These are phyloP conservation scores for Aquilaria yunnanensis DNA, from an alignment of 345 rosid species.

Conservation along the genomic window DNA sequence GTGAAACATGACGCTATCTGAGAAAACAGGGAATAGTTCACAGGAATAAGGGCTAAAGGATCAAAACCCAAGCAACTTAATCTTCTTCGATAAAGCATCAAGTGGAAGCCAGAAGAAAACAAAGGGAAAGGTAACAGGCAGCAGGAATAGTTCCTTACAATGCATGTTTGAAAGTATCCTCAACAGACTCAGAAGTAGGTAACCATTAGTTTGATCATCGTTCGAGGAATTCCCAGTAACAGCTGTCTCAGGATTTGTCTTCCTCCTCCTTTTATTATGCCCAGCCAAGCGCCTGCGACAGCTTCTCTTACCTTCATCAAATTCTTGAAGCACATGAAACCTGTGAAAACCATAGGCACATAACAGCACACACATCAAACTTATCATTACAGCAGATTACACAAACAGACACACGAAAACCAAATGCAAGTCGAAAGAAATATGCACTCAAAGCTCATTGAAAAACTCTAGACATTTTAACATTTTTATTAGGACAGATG, in stretches of 20 bases:
- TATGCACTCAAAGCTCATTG: not conserved
- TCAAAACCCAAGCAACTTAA: not conserved
- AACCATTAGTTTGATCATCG: slow-evolving; percentile 78
- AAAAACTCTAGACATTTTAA: no score
- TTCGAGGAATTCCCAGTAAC: slow-evolving; percentile 45
- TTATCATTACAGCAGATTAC: not conserved
- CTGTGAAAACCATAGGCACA: slow-evolving; percentile 29
- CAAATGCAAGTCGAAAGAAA: not conserved
- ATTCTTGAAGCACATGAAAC: slow-evolving; percentile 96
- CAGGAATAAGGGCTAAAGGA: not conserved
- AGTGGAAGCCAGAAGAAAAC: not conserved
- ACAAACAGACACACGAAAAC: not conserved
- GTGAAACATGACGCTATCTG: no score
- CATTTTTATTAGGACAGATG: no score
- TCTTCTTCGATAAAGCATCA: not conserved
- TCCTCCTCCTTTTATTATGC: slow-evolving; percentile 94
- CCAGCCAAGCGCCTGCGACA: slow-evolving; percentile 99
- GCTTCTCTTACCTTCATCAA: slow-evolving; percentile 99
- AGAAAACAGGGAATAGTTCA: slow-evolving; percentile 1
- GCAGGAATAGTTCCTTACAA: slow-evolving; percentile 38
- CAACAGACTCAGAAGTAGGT: slow-evolving; percentile 72
- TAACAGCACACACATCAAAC: slow-evolving; percentile 1
- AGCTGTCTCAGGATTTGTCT: slow-evolving; percentile 74
- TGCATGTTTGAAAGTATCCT: slow-evolving; percentile 90
- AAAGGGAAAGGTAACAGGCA: slow-evolving; percentile 1